phyloP scores from a whole-genome alignment of 352 stramenopile genomes.

The Globisporangium camurandrum region DNA sequence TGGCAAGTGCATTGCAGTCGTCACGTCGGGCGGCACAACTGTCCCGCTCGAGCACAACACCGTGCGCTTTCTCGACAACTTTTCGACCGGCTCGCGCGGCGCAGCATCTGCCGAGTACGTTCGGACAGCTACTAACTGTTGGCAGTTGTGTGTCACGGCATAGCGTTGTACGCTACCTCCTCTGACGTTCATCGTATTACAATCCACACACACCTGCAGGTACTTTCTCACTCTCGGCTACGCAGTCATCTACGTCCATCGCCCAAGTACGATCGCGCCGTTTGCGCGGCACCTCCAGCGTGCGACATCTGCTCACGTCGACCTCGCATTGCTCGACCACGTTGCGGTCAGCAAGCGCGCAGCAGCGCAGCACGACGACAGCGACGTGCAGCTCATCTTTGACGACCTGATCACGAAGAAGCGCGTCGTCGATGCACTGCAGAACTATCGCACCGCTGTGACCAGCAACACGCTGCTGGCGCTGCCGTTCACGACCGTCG shows the following conservation, averaged over 20 bases:
- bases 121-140: too few relatives aligned
- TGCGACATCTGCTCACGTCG: conserved; percentile 40
- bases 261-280: conserved; percentile 77
- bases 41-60: conserved; percentile 93
- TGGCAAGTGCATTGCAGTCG: conserved; percentile 85
- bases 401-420: conserved; percentile 31
- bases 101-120: conserved; percentile 70
- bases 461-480: conserved; percentile 61
- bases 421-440: conserved; percentile 40
- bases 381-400: conserved; percentile 27
- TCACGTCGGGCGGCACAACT: conserved; percentile 94
- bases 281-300: conserved; percentile 75
- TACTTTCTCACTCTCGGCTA: conserved; percentile 93
- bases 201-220: conserved; percentile 16
- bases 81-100: conserved; percentile 91
- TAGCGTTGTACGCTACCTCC: neutral
- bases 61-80: conserved; percentile 98
- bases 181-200: neutral
- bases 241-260: conserved; percentile 94
- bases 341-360: conserved; percentile 18
- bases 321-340: conserved; percentile 68
- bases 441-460: conserved; percentile 31
- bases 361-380: too few relatives aligned
- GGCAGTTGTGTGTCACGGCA: too few relatives aligned
- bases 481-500: conserved; percentile 91